A percentile compares a stretch with the other conserved stretches of the same genome.
These are phyloP conservation scores for Suillus placidus DNA, from an alignment of 768 basidiomycete genomes.

Conservation along the genomic window DNA sequence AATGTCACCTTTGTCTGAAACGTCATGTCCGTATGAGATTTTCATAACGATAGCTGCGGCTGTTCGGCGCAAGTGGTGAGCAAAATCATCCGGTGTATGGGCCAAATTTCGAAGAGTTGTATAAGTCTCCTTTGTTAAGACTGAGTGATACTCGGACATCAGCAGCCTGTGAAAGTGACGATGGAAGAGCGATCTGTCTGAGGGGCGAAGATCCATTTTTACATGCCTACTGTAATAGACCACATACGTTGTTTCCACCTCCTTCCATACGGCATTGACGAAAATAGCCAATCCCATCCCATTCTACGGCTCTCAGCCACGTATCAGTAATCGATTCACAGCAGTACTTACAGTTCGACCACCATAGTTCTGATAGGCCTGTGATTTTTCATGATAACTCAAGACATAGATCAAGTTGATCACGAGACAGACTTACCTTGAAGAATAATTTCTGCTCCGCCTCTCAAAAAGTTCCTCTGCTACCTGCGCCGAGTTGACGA, in stretches of 20 bases:
- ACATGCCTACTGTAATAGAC: background rate
- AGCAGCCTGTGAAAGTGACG: slow-evolving; percentile 38
- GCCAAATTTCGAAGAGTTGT: slow-evolving; percentile 42
- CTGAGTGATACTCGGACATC: slow-evolving; percentile 29
- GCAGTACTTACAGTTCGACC: slow-evolving; percentile 41
- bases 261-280: slow-evolving; percentile 41
- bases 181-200: slow-evolving; percentile 40
- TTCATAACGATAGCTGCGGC: slow-evolving; percentile 44
- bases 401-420: background rate
- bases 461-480: slow-evolving; percentile 50
- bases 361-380: slow-evolving; percentile 46
- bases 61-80: slow-evolving; percentile 39
- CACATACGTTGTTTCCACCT: slow-evolving; percentile 34
- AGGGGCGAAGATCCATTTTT: background rate
- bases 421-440: slow-evolving; percentile 22
- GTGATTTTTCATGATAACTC: background rate
- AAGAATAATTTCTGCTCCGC: slow-evolving; percentile 47
- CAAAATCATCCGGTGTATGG: slow-evolving; percentile 39
- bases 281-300: slow-evolving; percentile 52
- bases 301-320: slow-evolving; percentile 34
- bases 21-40: slow-evolving; percentile 43
- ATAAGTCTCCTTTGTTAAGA: slow-evolving; percentile 38
- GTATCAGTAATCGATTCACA: background rate
- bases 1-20: slow-evolving; percentile 41
- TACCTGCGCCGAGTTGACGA: slow-evolving; percentile 46